Conservation (phyloP, 306 rosid species). For the Citrullus amarus region DNA sequence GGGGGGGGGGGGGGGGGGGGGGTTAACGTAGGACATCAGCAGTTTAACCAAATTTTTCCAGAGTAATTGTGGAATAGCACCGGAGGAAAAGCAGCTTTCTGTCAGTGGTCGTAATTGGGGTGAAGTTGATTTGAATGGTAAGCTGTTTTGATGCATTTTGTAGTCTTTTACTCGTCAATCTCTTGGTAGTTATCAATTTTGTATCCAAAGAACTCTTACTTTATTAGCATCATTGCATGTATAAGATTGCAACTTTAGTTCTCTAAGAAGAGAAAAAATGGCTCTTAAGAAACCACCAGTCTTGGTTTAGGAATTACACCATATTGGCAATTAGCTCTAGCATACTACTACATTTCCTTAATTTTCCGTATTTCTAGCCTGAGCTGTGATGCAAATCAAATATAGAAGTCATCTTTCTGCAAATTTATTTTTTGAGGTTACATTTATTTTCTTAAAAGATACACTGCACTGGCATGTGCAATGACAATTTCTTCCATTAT, state of each 20-base stretch:
- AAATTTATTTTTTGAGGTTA: background rate
- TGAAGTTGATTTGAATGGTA: slow-evolving; percentile 88
- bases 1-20: no score
- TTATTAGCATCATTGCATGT: background rate
- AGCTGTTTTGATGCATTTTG: slow-evolving; percentile 15
- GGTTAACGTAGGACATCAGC: slow-evolving; percentile 49
- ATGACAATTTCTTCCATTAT: background rate
- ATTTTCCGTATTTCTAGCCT: background rate
- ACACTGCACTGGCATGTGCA: background rate
- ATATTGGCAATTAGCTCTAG: background rate
- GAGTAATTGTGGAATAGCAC: slow-evolving; percentile 52
- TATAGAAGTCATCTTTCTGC: background rate
- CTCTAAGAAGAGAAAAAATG: background rate
- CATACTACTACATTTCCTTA: background rate
- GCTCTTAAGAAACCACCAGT: background rate
- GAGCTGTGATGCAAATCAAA: background rate
- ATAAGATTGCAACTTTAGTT: background rate
- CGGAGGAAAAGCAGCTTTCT: slow-evolving; percentile 88
- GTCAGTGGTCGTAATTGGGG: slow-evolving; percentile 98
- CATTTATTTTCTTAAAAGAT: background rate
- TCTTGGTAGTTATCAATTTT: background rate
- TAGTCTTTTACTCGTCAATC: background rate
- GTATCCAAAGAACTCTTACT: background rate
- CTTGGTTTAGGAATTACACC: background rate
- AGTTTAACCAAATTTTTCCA: slow-evolving; percentile 73